Base-by-base conservation (phyloP, 78 protist species). In the Chrysochromulina parva region DNA sequence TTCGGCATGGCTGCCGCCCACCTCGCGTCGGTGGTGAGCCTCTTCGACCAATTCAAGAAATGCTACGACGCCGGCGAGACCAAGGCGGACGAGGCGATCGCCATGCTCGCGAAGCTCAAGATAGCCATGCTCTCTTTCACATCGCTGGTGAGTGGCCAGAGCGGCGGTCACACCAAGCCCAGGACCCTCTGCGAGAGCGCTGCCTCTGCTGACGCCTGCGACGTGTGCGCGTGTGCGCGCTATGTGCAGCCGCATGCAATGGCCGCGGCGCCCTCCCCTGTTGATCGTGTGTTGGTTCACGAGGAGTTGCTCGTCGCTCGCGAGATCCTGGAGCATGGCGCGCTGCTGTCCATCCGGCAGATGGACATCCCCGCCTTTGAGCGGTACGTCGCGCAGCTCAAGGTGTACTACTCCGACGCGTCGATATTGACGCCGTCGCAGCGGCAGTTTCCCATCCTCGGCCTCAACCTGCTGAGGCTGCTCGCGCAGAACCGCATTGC, bases 381-480 rank as follows among this genome's bases (percentile, higher is more conserved):
- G 55, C 81, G 95, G n/a, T 81, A 94, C 80, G 28, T 85, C 19
- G 86, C 92, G 28, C 95, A 93, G 90, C 93, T 93, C 71, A 93
- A 90, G 57, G 53, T 67, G 2, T 94, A 90, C 92, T 92, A 94
- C 90, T 50, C 55, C 26, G 91, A 87, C 58, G 88, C 26, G 4
- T 19, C 86, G 24, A 7, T 52, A 11, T 78, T 76, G n/a, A 81
- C 93, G 14, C 58, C 0, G 57, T 66, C 90, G 9, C 26, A 26
- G 57, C 47, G 87, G 24, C 80, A 62, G 80, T 81, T 2, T 38
- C 90, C 76, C 6, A 14, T 95, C 67, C 81, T 92, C 22, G 97
- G 96, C 16, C 91, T 95, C 62, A 91, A 95, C 85, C 93, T 95
- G 76, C 80, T 95, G 48, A 87, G 97, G 9, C 89, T 95, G 57